Percentiles rank a stretch among this genome's conserved stretches.
phyloP scores from a whole-genome alignment of 441 rosid genomes.

The Bruguiera hainesii region DNA sequence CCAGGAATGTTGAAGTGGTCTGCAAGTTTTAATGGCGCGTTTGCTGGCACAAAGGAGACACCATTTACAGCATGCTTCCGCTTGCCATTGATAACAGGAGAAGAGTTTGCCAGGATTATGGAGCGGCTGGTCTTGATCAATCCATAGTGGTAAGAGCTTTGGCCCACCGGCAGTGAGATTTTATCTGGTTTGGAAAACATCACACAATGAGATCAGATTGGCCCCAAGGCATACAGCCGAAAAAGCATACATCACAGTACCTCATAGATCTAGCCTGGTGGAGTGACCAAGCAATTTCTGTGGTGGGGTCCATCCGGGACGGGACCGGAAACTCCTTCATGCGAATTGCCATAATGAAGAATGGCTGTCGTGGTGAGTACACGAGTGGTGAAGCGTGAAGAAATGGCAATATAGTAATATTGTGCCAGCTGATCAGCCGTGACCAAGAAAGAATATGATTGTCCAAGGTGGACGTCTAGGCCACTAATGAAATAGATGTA shows the following conservation, averaged over 20 bases:
- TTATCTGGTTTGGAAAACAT: slow-evolving; percentile 42
- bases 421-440: slow-evolving; percentile 72
- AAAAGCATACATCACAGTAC: slow-evolving; percentile 23
- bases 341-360: slow-evolving; percentile 75
- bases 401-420: slow-evolving; percentile 78
- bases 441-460: slow-evolving; percentile 69
- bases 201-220: background rate
- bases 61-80: slow-evolving; percentile 79
- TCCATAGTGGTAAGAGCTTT: slow-evolving; percentile 94
- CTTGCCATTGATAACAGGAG: slow-evolving; percentile 63
- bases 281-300: slow-evolving; percentile 71
- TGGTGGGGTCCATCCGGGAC: slow-evolving; percentile 71
- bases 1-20: slow-evolving; percentile 73
- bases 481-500: slow-evolving; percentile 19
- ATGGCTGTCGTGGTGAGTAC: slow-evolving; percentile 59
- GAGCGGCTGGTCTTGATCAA: slow-evolving; percentile 64
- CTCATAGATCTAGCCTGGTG: slow-evolving; percentile 87
- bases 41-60: slow-evolving; percentile 64
- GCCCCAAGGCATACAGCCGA: background rate
- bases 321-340: slow-evolving; percentile 57
- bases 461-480: slow-evolving; percentile 83
- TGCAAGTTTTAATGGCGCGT: slow-evolving; percentile 82
- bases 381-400: slow-evolving; percentile 67
- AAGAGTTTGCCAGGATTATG: slow-evolving; percentile 61
- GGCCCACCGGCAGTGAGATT: slow-evolving; percentile 96